Conservation (phyloP, 2,329 filamentous ascomycete genomes). For the Trichocomaceae sp. region DNA sequence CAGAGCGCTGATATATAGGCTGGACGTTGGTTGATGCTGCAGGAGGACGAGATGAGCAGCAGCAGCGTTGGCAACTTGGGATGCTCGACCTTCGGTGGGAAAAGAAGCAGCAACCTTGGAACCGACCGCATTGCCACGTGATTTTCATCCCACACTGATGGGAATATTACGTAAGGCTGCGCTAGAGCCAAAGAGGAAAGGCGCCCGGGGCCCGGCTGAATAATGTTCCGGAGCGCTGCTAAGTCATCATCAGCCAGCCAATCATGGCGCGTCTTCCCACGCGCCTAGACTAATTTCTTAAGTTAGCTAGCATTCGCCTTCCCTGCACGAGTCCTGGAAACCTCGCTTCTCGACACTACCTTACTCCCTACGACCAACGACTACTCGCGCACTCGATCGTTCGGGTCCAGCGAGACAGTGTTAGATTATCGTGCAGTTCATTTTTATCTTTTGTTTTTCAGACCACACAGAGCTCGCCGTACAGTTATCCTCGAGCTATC, state of each 20-base stretch:
- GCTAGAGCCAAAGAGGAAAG: background rate
- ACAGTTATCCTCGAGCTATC: constrained; percentile 6
- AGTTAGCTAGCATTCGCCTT: no score
- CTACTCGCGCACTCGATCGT: background rate
- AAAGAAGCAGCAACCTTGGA: background rate
- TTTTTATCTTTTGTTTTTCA: no score
- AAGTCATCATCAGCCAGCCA: constrained; percentile 27
- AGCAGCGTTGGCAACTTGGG: background rate
- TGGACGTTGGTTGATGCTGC: background rate
- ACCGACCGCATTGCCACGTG: constrained; percentile 7
- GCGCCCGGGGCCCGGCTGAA: background rate
- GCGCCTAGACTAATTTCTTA: constrained; percentile 20
- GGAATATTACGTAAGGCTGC: background rate
- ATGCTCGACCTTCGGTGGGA: background rate
- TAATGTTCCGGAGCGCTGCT: constrained; percentile 15
- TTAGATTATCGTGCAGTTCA: background rate
- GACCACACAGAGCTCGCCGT: background rate
- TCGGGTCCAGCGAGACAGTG: background rate
- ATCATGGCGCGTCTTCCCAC: constrained; percentile 30
- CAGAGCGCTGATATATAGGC: background rate
- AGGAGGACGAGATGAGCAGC: background rate
- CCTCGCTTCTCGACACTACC: constrained; percentile 1
- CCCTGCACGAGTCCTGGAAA: constrained; percentile 10
- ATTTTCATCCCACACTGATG: constrained; percentile 1
- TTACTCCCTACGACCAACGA: background rate